Percentiles rank a stretch among this genome's conserved stretches.
phyloP scores from a whole-genome alignment of 2,329 filamentous ascomycete genomes.

The Alternaria arbusti region DNA sequence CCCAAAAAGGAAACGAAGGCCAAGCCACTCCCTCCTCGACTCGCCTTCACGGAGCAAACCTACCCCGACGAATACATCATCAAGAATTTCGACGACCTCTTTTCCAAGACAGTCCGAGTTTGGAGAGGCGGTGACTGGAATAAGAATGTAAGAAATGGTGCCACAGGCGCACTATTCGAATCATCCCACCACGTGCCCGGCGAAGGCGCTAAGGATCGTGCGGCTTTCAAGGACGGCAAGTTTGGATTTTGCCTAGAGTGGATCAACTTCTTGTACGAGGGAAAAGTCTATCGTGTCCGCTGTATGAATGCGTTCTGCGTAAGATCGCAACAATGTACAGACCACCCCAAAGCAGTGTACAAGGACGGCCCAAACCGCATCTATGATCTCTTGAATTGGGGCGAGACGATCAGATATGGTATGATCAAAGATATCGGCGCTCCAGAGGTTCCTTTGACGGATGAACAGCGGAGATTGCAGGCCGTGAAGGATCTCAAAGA shows the following conservation, averaged over 20 bases:
- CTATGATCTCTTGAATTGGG: not conserved
- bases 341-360: not conserved
- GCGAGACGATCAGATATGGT: not conserved
- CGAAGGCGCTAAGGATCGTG: not conserved
- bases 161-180: not conserved
- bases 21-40: not conserved
- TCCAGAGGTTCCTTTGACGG: not conserved
- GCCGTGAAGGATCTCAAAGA: not conserved
- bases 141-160: not conserved
- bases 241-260: slow-evolving; percentile 11
- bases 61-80: not conserved
- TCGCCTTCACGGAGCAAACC: not conserved
- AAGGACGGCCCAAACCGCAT: slow-evolving; percentile 15
- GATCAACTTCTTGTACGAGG: not conserved
- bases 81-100: not conserved
- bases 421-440: slow-evolving; percentile 9
- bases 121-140: not conserved
- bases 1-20: not conserved
- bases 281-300: not conserved
- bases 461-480: not conserved
- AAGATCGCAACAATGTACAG: slow-evolving; percentile 2
- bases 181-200: slow-evolving; percentile 1
- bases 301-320: slow-evolving; percentile 7
- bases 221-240: not conserved
- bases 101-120: not conserved